Evolutionary conservation across 306 rosid genomes (phyloP).

Genomic region (Cucurbita argyrosperma): DNA sequence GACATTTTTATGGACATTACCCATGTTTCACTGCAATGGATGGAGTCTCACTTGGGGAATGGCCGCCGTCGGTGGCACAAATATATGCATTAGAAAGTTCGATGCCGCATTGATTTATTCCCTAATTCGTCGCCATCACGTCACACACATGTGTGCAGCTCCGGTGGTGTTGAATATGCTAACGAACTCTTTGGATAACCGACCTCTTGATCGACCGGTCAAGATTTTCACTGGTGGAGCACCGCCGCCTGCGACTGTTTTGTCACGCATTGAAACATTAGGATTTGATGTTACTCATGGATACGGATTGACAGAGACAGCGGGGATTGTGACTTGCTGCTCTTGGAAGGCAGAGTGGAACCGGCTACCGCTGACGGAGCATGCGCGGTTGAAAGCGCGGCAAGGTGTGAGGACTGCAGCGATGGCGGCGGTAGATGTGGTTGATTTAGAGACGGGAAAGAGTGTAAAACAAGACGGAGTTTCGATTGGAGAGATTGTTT

Average conservation of each 20-base stretch:
- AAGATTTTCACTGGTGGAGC: conserved; percentile 55
- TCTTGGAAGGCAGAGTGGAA: conserved; percentile 63
- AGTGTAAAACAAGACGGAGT: conserved; percentile 5
- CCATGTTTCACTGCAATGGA: conserved; percentile 74
- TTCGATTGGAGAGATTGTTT: conserved; percentile 34
- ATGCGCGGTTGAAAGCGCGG: conserved; percentile 49
- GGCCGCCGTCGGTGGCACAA: conserved; percentile 58
- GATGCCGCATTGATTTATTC: conserved; percentile 28
- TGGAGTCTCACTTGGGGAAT: conserved; percentile 60
- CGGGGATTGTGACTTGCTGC: conserved; percentile 28
- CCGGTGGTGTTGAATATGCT: conserved; percentile 63
- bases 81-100: conserved; percentile 36
- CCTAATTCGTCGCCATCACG: conserved; percentile 14
- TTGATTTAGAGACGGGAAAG: too few species aligned
- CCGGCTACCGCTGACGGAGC: conserved; percentile 34
- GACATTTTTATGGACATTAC: conserved; percentile 62
- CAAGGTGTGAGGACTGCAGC: conserved; percentile 47
- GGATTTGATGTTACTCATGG: conserved; percentile 55
- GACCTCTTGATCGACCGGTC: conserved; percentile 19
- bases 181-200: conserved; percentile 11
- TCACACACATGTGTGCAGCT: conserved; percentile 65
- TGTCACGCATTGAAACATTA: conserved; percentile 26
- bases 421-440: conserved; percentile 27
- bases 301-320: conserved; percentile 52
- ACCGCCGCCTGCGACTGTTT: conserved; percentile 39